Evolutionary conservation across 192 early-diverging fungal species (phyloP), one percentile per base, ranked within the genome.

Genomic region (Coemansia sp.): DNA sequence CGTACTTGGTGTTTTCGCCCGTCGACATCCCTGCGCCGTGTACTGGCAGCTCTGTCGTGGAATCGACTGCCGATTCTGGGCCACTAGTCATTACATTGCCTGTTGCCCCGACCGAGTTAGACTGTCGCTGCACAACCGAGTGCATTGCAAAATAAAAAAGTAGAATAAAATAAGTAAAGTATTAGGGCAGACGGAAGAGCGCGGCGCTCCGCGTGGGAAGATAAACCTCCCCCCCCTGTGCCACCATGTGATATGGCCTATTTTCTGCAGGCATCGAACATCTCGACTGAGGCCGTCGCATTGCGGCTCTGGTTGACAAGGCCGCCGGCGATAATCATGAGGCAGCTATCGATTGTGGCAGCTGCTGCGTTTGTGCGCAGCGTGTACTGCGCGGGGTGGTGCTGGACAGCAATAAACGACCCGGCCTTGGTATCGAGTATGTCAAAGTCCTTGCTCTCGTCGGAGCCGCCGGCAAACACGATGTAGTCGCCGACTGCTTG

Each of bases 401-500:
- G 78, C 29, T 61, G 51, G 6, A 46, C 41, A 19, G 62, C 60
- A 17, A 82, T 51, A 63, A 76, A 82, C 7, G 42, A 9, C 27
- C 57, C 35, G 14, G 79, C 54, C 27, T 59, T 56, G 43, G 74
- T 68, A 31, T 82, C 79, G 10, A 82, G 56, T 10, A 82, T 68
- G 39, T 82, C 79, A 39, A 82, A 68, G 38, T 70, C 79, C 53
- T 82, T 82, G 70, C 60, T 74, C 43, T 42, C 24, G 22, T 77
- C 70, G 1, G 74, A 74, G 59, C 79, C 79, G 3, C 56, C 37
- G 0, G 64, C 39, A 64, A 82, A 82, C 14, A 82, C 70, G 41
- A 82, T 67, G 57, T 77, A 82, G 66, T 74, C 57, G 60, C 79
- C 79, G 41, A 76, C 67, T 1, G 65, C 62, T 43, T 77, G 79